Evolutionary conservation across 2,329 filamentous ascomycete species (phyloP), one percentile per base, ranked within the genome.

Genomic region (Trichophyton simii): DNA sequence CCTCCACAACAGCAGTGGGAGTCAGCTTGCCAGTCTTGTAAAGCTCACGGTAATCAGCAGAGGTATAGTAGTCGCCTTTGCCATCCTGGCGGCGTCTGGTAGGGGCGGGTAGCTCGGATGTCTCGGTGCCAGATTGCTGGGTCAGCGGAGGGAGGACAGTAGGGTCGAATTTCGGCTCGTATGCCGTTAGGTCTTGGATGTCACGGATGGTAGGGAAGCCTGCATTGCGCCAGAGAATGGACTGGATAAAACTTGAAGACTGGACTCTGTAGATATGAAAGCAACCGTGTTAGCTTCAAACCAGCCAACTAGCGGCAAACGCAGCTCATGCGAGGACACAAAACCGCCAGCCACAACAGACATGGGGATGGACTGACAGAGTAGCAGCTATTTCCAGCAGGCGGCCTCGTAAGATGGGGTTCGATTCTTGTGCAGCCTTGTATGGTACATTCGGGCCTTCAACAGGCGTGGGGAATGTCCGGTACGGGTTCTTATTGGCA

Each of bases 31-130:
- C 87, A 3, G 83, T 83, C 64, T 80, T 80, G 76, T 91, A 95
- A 46, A 88, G 81, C 59, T 82, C 80, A 70, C 90, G 86, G 71
- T 91, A 96, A 74, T 96, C 89, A 11, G 82, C 80, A 25, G 85
- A 82, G 2, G 87, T 87, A 71, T 85, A 83, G 75, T 88, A 89
- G 52, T 82, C 15, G 57, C 60, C 28, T 6, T 64, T 62, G 8
- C 66, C 67, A 55, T 67, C 70, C 58, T 71, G 67, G 71, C 71
- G 52, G 28, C 52, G 72, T 73, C 75, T 64, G 64, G 72, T 60
- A 46, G 69, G 63, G 73, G 57, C 63, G 6, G 69, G 68, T 3
- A 72, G 63, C 8, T 66, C 67, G 22, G 63, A 63, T 8, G 64
- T 50, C 22, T 64, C 20, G 38, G 61, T 28, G 61, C 66, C 54